Percentiles rank a stretch among this genome's conserved stretches.
Conservation (phyloP, 1,139 yeast genomes). For the Magnusiomyces sp. region DNA sequence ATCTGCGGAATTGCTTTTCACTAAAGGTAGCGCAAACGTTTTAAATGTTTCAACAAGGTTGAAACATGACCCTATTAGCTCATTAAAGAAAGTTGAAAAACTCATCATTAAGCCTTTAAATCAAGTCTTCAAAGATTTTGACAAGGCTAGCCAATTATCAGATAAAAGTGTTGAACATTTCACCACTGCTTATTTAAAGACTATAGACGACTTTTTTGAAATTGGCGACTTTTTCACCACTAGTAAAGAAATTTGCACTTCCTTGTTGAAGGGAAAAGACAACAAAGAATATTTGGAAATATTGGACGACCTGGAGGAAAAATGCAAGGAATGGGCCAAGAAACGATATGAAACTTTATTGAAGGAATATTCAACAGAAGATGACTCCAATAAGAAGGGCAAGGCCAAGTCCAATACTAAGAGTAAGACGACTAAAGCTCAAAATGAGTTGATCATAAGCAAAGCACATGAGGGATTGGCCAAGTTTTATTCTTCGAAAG, state of each 20-base stretch:
- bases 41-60: conserved; percentile 33
- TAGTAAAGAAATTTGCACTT: conserved; percentile 36
- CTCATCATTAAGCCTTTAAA: conserved; percentile 29
- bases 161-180: background rate
- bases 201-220: conserved; percentile 37
- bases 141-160: conserved; percentile 29
- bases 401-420: conserved; percentile 20
- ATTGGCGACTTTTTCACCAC: conserved; percentile 53
- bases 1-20: conserved; percentile 38
- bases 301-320: conserved; percentile 10
- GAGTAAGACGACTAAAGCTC: conserved; percentile 8
- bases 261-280: conserved; percentile 54
- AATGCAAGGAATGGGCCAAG: conserved; percentile 21
- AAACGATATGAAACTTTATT: conserved; percentile 19
- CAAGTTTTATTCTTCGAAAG: conserved; percentile 27
- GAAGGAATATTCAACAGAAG: conserved; percentile 4
- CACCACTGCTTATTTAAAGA: conserved; percentile 12
- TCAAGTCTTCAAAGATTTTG: conserved; percentile 39
- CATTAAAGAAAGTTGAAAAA: conserved; percentile 12
- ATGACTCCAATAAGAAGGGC: conserved; percentile 10
- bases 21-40: conserved; percentile 48
- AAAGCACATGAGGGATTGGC: conserved; percentile 31
- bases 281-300: conserved; percentile 28
- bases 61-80: conserved; percentile 11
- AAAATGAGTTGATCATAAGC: conserved; percentile 14